phyloP scores from a whole-genome alignment of 2,329 filamentous ascomycete genomes.

The Trichoderma brevicompactum region DNA sequence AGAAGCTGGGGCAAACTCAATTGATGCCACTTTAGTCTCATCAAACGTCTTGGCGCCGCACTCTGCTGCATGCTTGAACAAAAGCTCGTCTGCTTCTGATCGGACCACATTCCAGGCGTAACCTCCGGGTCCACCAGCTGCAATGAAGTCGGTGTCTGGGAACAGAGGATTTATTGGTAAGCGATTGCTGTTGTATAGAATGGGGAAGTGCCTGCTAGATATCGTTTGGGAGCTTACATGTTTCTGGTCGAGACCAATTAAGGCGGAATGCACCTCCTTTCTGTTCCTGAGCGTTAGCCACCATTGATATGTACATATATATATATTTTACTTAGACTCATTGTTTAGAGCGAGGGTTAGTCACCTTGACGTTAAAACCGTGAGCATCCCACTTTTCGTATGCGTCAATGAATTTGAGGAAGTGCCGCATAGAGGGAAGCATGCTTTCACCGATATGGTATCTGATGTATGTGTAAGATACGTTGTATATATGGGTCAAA shows the following conservation, averaged over 20 bases:
- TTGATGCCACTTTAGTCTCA: conserved; percentile 42
- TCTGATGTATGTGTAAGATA: conserved; percentile 3
- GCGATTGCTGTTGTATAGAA: no score
- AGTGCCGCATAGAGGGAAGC: conserved; percentile 47
- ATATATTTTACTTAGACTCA: no score
- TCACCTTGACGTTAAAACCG: conserved; percentile 49
- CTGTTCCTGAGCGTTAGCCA: conserved; percentile 9
- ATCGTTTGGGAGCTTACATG: conserved; percentile 37
- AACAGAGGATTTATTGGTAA: not conserved
- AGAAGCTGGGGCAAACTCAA: conserved; percentile 38
- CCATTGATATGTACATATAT: not conserved
- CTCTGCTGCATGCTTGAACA: conserved; percentile 49
- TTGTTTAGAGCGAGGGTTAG: fast-evolving
- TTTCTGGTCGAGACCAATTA: conserved; percentile 40
- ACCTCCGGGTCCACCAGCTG: conserved; percentile 43
- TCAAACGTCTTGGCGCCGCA: conserved; percentile 44
- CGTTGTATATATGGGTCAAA: not conserved
- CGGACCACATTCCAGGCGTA: conserved; percentile 53
- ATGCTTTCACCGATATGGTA: conserved; percentile 48
- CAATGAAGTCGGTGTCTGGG: conserved; percentile 50
- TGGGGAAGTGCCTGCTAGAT: not conserved
- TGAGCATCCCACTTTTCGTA: conserved; percentile 46
- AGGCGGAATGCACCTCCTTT: conserved; percentile 48
- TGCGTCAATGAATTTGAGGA: conserved; percentile 50
- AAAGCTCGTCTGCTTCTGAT: conserved; percentile 50